phyloP scores from a whole-genome alignment of 2,329 filamentous ascomycete genomes.

The Curvularia spicifera region DNA sequence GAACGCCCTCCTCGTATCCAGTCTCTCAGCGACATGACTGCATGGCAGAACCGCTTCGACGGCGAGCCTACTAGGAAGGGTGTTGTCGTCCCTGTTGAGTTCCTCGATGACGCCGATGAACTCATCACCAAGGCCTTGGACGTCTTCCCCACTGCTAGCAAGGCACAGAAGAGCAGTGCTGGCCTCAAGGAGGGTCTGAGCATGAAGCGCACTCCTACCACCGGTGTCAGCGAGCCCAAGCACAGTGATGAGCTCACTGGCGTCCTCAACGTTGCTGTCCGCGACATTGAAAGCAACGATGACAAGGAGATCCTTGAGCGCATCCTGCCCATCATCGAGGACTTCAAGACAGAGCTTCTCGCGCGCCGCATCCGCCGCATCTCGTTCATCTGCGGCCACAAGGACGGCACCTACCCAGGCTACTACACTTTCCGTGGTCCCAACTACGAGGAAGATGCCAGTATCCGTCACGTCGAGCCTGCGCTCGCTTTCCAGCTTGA shows the following conservation, averaged over 20 bases:
- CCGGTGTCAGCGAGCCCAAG: conserved; percentile 47
- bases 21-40: conserved; percentile 97
- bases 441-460: conserved; percentile 85
- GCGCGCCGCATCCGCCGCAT: conserved; percentile 83
- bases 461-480: conserved; percentile 95
- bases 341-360: conserved; percentile 83
- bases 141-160: conserved; percentile 68
- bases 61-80: conserved; percentile 83
- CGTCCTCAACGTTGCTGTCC: conserved; percentile 90
- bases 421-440: conserved; percentile 99
- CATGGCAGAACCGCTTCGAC: conserved; percentile 74
- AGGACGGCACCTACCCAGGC: conserved; percentile 90
- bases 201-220: conserved; percentile 70
- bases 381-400: conserved; percentile 95
- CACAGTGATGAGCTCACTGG: conserved; percentile 83
- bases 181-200: conserved; percentile 51
- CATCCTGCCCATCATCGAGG: conserved; percentile 76
- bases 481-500: conserved; percentile 98
- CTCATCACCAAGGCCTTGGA: conserved; percentile 83
- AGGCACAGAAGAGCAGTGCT: conserved; percentile 62
- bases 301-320: conserved; percentile 81
- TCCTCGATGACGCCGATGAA: conserved; percentile 93
- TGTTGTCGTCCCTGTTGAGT: conserved; percentile 91
- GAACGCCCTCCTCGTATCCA: conserved; percentile 75
- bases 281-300: conserved; percentile 81